Evolutionary conservation across 2,329 filamentous ascomycete species (phyloP).

Genomic region (Penicillium sp.): DNA sequence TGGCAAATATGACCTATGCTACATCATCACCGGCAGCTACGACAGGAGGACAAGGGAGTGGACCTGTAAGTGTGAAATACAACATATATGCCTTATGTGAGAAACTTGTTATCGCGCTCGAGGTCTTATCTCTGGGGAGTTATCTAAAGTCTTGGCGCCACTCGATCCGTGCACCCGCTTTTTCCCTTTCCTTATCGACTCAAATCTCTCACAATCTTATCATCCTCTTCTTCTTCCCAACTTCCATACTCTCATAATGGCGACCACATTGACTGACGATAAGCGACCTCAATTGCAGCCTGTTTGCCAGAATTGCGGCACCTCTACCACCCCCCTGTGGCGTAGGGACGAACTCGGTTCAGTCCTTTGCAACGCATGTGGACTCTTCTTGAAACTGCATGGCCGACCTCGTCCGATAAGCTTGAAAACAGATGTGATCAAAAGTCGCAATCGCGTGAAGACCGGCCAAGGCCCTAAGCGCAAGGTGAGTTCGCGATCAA

Average conservation of each 20-base stretch:
- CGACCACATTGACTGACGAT: slow-evolving; percentile 42
- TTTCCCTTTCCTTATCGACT: slow-evolving; percentile 42
- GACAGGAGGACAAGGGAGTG: slow-evolving; percentile 52
- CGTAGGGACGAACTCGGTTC: slow-evolving; percentile 90
- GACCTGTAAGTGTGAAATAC: slow-evolving; percentile 32
- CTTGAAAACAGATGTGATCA: slow-evolving; percentile 98
- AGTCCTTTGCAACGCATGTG: slow-evolving; percentile 96
- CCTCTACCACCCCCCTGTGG: slow-evolving; percentile 93
- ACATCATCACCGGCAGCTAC: slow-evolving; percentile 58
- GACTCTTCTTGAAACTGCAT: slow-evolving; percentile 93
- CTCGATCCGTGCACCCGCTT: slow-evolving; percentile 28
- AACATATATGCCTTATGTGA: slow-evolving; percentile 1
- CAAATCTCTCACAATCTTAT: slow-evolving; percentile 39
- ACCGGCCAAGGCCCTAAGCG: slow-evolving; percentile 71
- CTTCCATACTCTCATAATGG: slow-evolving; percentile 29
- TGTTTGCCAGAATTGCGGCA: slow-evolving; percentile 91
- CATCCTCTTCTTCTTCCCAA: slow-evolving; percentile 23
- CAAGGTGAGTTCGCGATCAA: slow-evolving; percentile 53
- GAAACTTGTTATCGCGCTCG: slow-evolving; percentile 16
- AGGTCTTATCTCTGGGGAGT: slow-evolving; percentile 18
- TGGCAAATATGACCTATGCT: slow-evolving; percentile 54
- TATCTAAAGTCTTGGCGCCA: slow-evolving; percentile 30
- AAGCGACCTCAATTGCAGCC: slow-evolving; percentile 65
- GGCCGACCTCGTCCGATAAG: slow-evolving; percentile 87
- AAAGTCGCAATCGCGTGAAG: slow-evolving; percentile 96